These are phyloP conservation scores for Mortierella sp. DNA, from an alignment of 371 early-diverging fungal genomes.

Conservation along the genomic window DNA sequence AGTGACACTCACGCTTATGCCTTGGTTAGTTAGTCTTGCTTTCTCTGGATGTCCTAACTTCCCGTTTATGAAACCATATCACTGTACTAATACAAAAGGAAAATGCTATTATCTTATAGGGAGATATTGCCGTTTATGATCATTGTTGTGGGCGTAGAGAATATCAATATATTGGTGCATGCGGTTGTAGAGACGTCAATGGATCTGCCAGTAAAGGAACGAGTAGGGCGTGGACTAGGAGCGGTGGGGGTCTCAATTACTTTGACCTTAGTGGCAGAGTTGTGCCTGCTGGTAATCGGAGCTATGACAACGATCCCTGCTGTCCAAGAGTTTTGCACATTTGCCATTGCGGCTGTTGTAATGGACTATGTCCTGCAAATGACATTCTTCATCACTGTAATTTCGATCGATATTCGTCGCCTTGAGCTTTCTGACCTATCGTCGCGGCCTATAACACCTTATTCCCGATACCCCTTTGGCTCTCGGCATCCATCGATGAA, in stretches of 20 bases:
- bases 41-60: not conserved
- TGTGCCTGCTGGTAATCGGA: slow-evolving; percentile 66
- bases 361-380: slow-evolving; percentile 80
- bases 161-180: slow-evolving; percentile 76
- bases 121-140: slow-evolving; percentile 76
- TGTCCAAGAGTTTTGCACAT: slow-evolving; percentile 79
- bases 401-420: slow-evolving; percentile 82
- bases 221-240: slow-evolving; percentile 76
- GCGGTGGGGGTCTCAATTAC: slow-evolving; percentile 75
- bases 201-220: slow-evolving; percentile 76
- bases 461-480: slow-evolving; percentile 35
- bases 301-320: slow-evolving; percentile 68
- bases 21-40: slow-evolving; percentile 60
- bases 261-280: slow-evolving; percentile 66
- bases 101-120: slow-evolving; percentile 36
- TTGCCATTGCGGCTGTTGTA: slow-evolving; percentile 71
- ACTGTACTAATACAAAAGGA: not conserved
- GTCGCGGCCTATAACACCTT: slow-evolving; percentile 25
- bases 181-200: slow-evolving; percentile 76
- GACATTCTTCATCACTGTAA: slow-evolving; percentile 78
- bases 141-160: slow-evolving; percentile 79
- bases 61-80: not conserved
- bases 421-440: slow-evolving; percentile 67
- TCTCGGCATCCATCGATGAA: slow-evolving; percentile 31
- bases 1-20: slow-evolving; percentile 63